phyloP scores from a whole-genome alignment of 169 alveolate genomes.

The Theileria parva region DNA sequence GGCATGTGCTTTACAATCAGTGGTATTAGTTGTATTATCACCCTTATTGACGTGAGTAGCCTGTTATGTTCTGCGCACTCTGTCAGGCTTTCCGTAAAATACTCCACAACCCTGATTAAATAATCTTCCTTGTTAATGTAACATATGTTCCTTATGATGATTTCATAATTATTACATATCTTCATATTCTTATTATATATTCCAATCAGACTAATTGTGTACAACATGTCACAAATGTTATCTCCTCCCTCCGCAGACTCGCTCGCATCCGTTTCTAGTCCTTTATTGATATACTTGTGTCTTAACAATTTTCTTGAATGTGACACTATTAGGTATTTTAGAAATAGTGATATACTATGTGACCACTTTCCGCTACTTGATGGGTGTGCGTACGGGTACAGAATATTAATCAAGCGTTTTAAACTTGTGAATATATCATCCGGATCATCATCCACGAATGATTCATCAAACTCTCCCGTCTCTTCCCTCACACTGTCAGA shows the following conservation, averaged over 20 bases:
- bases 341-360: constrained; percentile 37
- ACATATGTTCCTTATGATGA: constrained; percentile 49
- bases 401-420: constrained; percentile 27
- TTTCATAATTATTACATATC: constrained; percentile 39
- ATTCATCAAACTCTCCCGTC: not conserved
- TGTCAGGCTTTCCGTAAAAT: constrained; percentile 4
- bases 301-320: constrained; percentile 35
- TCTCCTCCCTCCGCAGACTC: constrained; percentile 3
- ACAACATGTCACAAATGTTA: constrained; percentile 27
- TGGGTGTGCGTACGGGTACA: constrained; percentile 68
- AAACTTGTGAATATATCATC: constrained; percentile 28
- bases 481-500: not conserved
- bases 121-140: constrained; percentile 32
- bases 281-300: constrained; percentile 10
- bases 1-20: constrained; percentile 51
- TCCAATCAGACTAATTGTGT: constrained; percentile 44
- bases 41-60: constrained; percentile 42
- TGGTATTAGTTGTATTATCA: constrained; percentile 47
- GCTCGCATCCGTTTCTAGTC: not conserved
- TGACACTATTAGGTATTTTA: constrained; percentile 23
- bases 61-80: constrained; percentile 58
- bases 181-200: constrained; percentile 41
- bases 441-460: not conserved
- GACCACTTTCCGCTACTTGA: constrained; percentile 67
- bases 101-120: constrained; percentile 22